Evolutionary conservation across 176 grass and related monocot species (phyloP), one percentile per base, ranked within the genome.

Genomic region (Rhynchospora pubera): DNA sequence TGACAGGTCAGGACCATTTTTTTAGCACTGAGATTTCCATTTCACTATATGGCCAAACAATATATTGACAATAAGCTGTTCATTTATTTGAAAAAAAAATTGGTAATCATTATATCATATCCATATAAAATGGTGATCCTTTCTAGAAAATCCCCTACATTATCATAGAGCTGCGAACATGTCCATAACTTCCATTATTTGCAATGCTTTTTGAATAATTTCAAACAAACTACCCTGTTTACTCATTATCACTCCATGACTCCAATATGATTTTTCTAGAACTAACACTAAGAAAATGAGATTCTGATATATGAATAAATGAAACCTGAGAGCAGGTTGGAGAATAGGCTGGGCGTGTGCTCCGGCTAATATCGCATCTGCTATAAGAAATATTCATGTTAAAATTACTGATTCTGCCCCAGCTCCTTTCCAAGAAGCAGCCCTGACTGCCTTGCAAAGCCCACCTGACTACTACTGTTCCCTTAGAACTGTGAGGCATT

Each of bases 341-440:
- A 92, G 94, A 91, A 81, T 97, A 39, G 94, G 94, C 10, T 97
- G 92, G 94, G 91, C 94, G 63, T 92, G 88, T 91, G 90, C 94
- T 57, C 73, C 92, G 44, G 72, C 83, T 26, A 85, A 16, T 61
- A 89, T 97, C 14, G 90, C 94, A 45, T 91, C 85, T 42, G 92
- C 90, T 32, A 94, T 97, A 88, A 86, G 92, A 89, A 94, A 94
- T 77, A 92, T 97, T 24, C 92, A 97, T 76, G 19, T 92, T 57
- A 94, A 92, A 60, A 63, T 97, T 62, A 94, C 90, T 24, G 94
- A 97, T 89, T 97, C 94, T 81, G 94, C 94, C 78, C 90, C 94
- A 89, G 88, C 94, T 16, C 94, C 94, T 61, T 97, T 97, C 88
- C 94, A 97, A 87, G 91, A 97, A 91, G 92, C 94, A 65, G 94